Conservation (phyloP, 2,329 filamentous ascomycete genomes). For the Madurella mycetomatis region DNA sequence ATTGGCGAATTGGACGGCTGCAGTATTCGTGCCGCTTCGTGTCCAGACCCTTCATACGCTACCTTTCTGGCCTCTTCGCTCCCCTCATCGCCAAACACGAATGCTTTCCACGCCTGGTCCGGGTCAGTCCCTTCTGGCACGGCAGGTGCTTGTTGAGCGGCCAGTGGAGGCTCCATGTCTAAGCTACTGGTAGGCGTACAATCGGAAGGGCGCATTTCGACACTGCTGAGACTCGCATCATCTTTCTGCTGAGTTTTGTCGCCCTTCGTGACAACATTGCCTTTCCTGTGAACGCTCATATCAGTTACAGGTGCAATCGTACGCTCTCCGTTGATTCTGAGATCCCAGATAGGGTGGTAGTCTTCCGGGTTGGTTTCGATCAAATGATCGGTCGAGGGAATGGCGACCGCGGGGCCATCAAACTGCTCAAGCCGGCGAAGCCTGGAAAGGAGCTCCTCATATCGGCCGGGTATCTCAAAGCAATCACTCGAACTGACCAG, state of each 20-base stretch:
- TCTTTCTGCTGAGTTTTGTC: not conserved
- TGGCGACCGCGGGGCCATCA: not conserved
- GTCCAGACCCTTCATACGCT: constrained; percentile 23
- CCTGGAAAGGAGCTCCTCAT: constrained; percentile 12
- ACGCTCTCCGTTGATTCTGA: not conserved
- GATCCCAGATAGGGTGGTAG: not conserved
- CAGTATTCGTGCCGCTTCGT: constrained; percentile 18
- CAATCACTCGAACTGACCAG: constrained; percentile 11
- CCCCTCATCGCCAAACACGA: constrained; percentile 25
- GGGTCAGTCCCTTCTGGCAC: constrained; percentile 5
- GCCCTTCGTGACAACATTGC: not conserved
- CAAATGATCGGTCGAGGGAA: not conserved
- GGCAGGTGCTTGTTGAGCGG: not conserved
- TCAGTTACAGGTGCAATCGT: not conserved
- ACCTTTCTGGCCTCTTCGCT: constrained; percentile 19
- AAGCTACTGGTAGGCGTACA: not conserved
- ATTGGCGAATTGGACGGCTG: constrained; percentile 15
- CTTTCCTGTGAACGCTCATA: not conserved
- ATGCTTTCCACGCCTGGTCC: constrained; percentile 26
- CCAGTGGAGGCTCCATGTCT: not conserved
- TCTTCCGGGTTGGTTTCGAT: not conserved
- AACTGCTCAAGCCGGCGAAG: constrained; percentile 6
- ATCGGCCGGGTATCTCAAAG: constrained; percentile 16
- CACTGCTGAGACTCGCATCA: not conserved
- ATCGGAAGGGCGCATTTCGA: not conserved